Evolutionary conservation across 108 stramenopile genomes (phyloP).

Genomic region (Cyclotella sp.): DNA sequence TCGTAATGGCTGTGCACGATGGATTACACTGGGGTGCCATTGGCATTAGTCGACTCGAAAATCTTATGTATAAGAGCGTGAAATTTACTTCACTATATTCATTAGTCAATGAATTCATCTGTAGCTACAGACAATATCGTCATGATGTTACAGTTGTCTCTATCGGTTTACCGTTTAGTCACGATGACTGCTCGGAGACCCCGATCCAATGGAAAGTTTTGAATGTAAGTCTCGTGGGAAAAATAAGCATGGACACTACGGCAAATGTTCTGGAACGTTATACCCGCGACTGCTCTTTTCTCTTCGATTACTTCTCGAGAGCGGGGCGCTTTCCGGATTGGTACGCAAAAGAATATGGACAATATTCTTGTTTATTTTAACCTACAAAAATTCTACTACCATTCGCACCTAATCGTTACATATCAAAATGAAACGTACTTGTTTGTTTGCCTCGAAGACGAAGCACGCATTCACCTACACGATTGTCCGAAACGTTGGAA

Average conservation of each 20-base stretch:
- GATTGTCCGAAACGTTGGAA: constrained; percentile 31
- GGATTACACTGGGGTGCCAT: constrained; percentile 55
- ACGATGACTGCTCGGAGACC: constrained; percentile 41
- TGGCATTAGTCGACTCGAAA: constrained; percentile 50
- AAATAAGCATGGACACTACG: neutral
- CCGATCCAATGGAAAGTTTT: constrained; percentile 59
- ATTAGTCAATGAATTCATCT: constrained; percentile 47
- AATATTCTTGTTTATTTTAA: neutral
- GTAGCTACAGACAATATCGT: constrained; percentile 39
- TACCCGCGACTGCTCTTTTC: constrained; percentile 8
- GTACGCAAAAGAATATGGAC: constrained; percentile 1
- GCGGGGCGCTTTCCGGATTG: constrained; percentile 4
- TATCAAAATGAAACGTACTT: no score
- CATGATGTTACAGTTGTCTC: constrained; percentile 58
- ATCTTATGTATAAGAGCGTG: constrained; percentile 57
- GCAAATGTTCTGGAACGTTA: neutral
- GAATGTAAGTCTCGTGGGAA: constrained; percentile 10
- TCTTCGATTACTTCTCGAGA: constrained; percentile 9
- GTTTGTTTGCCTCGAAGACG: neutral
- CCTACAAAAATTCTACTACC: no score
- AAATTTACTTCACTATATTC: constrained; percentile 28
- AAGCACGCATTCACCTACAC: constrained; percentile 19
- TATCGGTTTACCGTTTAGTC: constrained; percentile 60
- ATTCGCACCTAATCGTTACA: no score
- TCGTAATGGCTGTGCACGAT: constrained; percentile 48